Base-by-base conservation (phyloP, 2,329 filamentous ascomycete genomes). In the Plectosphaerella cucumerina region DNA sequence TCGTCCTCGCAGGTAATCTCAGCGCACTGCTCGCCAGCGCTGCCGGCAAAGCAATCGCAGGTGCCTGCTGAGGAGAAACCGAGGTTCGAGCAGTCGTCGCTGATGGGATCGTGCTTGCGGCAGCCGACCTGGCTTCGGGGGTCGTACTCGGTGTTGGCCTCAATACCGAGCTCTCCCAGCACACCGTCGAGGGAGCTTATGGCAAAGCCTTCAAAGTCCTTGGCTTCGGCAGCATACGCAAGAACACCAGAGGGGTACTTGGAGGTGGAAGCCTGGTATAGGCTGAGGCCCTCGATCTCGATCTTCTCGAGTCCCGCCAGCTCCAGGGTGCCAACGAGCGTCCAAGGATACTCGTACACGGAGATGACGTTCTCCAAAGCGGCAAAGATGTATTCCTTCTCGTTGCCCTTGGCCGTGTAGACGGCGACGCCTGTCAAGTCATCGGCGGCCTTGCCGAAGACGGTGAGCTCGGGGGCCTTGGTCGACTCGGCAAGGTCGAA, bases 31-130 rank as follows among this genome's bases (percentile, higher is more conserved):
- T 50, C 56, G 3, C 72, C 72, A 0, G 60, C 41, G n/a, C 69
- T 73, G 3, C 74, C 73, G 3, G 71, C 63, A 49, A 77, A 76
- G 53, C 73, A 77, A 6, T 64, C 62, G 50, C 73, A 76, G 0
- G 59, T 60, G 4, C 54, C 53, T 4, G 50, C 56, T 10, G 57
- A 56, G 17, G 59, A 49, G 54, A 69, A 76, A 3, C 74, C 73
- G 23, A 63, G 70, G 8, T 57, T 48, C 42, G 58, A 65, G 47
- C 72, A 75, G 6, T 65, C 58, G 9, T 60, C 53, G 35, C 64
- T 67, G 17, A 70, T 65, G 6, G 62, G 56, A n/a, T 62, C 59
- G 1, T 53, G 54, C 34, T 61, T 54, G 1, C 58, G 34, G 14
- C 59, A 59, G n/a, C 47, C 53, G 9, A 58, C 49, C 14, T 53